Evolutionary conservation across 2,329 filamentous ascomycete genomes (phyloP).

Genomic region (Aureobasidium lini): DNA sequence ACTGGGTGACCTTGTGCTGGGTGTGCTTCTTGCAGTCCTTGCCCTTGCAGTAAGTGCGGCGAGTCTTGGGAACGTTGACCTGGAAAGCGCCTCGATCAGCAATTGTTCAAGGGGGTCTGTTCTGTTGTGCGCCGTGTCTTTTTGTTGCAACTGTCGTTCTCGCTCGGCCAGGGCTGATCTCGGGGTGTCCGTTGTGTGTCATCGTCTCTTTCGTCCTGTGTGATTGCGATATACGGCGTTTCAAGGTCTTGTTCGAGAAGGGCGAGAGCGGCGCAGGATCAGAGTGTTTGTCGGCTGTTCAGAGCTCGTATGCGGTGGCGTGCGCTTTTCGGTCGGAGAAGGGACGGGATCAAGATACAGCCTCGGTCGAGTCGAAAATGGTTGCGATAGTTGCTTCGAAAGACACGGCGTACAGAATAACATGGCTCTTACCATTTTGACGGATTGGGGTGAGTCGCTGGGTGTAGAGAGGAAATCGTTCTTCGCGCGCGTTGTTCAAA

Average conservation of each 20-base stretch:
- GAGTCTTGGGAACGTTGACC: slow-evolving; percentile 98
- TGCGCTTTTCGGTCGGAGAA: background rate
- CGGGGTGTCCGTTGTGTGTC: background rate
- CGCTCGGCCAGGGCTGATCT: background rate
- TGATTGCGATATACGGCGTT: background rate
- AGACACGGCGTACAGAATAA: slow-evolving; percentile 7
- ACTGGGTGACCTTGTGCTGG: slow-evolving; percentile 91
- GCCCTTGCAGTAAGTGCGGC: slow-evolving; percentile 96
- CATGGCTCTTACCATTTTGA: slow-evolving; percentile 18
- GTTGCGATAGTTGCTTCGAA: background rate
- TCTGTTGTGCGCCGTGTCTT: slow-evolving; percentile 4
- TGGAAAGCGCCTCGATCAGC: slow-evolving; percentile 29
- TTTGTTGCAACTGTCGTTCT: background rate
- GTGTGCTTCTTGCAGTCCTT: slow-evolving; percentile 72
- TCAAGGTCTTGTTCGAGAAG: background rate
- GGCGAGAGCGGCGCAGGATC: background rate
- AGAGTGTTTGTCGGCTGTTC: background rate
- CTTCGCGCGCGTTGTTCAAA: background rate
- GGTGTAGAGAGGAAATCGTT: slow-evolving; percentile 13
- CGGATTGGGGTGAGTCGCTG: slow-evolving; percentile 16
- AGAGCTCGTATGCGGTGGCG: background rate
- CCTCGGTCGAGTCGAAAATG: background rate
- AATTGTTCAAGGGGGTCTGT: background rate
- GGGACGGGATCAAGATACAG: background rate
- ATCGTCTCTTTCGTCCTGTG: background rate